Percentiles rank a stretch among this genome's conserved stretches.
phyloP scores from a whole-genome alignment of 2,329 filamentous ascomycete species.

The Ceratocystis harringtonii region DNA sequence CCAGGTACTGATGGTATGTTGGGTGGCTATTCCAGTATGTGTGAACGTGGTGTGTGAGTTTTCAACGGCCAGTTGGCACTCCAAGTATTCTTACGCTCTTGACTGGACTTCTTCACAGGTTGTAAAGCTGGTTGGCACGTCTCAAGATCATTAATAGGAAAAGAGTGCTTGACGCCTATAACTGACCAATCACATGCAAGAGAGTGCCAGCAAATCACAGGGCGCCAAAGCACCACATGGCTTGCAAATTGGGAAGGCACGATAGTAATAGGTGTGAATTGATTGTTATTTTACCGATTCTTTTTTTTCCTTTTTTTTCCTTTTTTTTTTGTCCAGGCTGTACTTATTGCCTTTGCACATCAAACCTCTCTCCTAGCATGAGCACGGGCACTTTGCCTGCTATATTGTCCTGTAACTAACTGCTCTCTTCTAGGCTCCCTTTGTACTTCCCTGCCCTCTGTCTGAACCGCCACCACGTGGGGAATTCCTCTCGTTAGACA shows the following conservation, averaged over 20 bases:
- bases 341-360: too few relatives aligned
- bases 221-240: constrained; percentile 5
- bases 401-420: too few relatives aligned
- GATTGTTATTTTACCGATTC: not conserved
- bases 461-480: not conserved
- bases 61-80: not conserved
- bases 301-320: not conserved
- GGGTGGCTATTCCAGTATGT: too few relatives aligned
- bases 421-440: too few relatives aligned
- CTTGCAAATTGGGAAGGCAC: constrained; percentile 7
- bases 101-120: not conserved
- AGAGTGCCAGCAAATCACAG: not conserved
- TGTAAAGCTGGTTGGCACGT: not conserved
- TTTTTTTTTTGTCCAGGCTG: not conserved
- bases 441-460: not conserved
- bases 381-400: too few relatives aligned
- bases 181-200: constrained; percentile 8
- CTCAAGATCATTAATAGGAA: not conserved
- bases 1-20: not conserved
- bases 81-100: not conserved
- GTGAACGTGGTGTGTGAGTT: not conserved
- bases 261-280: not conserved
- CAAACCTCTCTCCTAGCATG: too few relatives aligned
- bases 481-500: not conserved
- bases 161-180: not conserved